Percentiles rank a stretch among this genome's conserved stretches.
Evolutionary conservation across 2,329 filamentous ascomycete genomes (phyloP).

Genomic region (Tolypocladium amazonense): DNA sequence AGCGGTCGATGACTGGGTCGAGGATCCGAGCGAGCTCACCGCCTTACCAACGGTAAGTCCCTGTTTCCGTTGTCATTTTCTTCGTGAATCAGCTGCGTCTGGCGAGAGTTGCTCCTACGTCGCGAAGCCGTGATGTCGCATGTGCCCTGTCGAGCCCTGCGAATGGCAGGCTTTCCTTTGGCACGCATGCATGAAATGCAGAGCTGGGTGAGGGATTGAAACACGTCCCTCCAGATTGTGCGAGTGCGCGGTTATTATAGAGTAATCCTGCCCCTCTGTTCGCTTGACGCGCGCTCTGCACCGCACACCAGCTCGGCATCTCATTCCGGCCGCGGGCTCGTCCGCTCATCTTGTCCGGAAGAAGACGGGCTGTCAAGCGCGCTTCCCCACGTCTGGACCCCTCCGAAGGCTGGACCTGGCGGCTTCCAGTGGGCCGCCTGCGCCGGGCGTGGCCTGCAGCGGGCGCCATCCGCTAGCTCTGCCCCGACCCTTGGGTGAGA

Average conservation of each 20-base stretch:
- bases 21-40: constrained; percentile 37
- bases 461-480: background rate
- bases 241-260: background rate
- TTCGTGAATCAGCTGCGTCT: background rate
- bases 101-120: background rate
- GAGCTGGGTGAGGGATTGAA: background rate
- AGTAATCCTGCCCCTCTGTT: background rate
- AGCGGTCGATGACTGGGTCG: constrained; percentile 30
- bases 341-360: background rate
- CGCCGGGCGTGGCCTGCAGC: background rate
- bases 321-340: background rate
- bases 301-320: background rate
- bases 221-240: background rate
- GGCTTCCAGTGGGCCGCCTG: background rate
- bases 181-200: background rate
- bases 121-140: background rate
- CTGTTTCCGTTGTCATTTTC: background rate
- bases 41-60: constrained; percentile 33
- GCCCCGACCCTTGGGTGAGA: background rate
- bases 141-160: background rate
- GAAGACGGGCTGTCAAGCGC: background rate
- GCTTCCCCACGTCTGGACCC: background rate
- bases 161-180: background rate
- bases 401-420: background rate
- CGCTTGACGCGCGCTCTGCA: background rate